Base-by-base conservation (phyloP, 495 filamentous ascomycete species). In the Hypomontagnella monticulosa region DNA sequence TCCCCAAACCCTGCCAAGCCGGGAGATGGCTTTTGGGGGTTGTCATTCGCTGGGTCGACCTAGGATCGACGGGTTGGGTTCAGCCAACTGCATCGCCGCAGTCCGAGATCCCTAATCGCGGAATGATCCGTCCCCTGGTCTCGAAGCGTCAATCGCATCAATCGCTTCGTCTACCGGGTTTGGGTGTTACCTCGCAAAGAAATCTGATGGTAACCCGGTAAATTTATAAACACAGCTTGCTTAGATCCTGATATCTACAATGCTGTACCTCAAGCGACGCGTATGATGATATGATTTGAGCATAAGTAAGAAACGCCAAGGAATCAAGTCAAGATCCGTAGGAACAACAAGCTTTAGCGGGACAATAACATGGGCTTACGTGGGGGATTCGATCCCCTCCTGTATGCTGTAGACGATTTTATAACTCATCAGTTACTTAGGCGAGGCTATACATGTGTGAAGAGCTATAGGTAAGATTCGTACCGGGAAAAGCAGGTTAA, bases 1-100 rank as follows among this genome's bases (percentile, higher is more conserved):
- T 48, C 44, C 34, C 48, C 49, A 61, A 62, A 64, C 54, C 41
- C 23, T 59, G 71, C 71, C 71, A 73, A 73, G 71, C 63, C 68
- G 71, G 68, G 57, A 73, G 64, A 71, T 71, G 40, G 43, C 53
- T 48, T 49, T 51, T 30, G 43, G n/a, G 38, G 41, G 20, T 32
- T 41, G n/a, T 38, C n/a, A 69, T 73, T 71, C 71, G 68, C 42
- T 55, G 51, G 57, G 58, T 30, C 1, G 0, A 16, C 8, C 50
- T 43, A 20, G 51, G 61, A 66, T 66, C 62, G 49, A 56, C 60
- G 6, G 50, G 47, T 48, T 55, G 41, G 48, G 65, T 62, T 68
- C 65, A 61, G 49, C 65, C 65, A 67, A 57, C 59, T 68, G 54
- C 55, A 10, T 59, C 54, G 59, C 54, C 46, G 49, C 14, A 27